Evolutionary conservation across 1,139 yeast species (phyloP).

Genomic region (Suzukiozyma palmioleophila): DNA sequence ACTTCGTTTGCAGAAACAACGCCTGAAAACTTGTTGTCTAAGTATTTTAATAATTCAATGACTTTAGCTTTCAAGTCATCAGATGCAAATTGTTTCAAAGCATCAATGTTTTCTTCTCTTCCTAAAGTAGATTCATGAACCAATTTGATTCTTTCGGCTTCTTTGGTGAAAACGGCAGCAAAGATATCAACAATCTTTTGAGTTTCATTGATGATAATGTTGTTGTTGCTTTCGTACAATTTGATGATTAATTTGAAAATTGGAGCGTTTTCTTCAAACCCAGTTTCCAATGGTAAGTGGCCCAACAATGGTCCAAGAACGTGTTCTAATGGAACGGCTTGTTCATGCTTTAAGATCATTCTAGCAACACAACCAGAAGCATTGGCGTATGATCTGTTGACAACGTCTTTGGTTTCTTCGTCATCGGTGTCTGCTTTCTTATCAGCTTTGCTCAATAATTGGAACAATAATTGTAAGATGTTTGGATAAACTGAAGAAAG

Average conservation of each 20-base stretch:
- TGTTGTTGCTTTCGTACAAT: slow-evolving; percentile 63
- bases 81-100: slow-evolving; percentile 71
- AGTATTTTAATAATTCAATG: slow-evolving; percentile 65
- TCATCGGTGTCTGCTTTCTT: slow-evolving; percentile 61
- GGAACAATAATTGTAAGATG: slow-evolving; percentile 72
- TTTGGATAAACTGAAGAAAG: slow-evolving; percentile 61
- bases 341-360: slow-evolving; percentile 71
- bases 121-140: slow-evolving; percentile 73
- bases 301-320: slow-evolving; percentile 72
- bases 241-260: slow-evolving; percentile 74
- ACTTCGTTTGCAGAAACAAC: slow-evolving; percentile 53
- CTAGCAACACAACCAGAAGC: slow-evolving; percentile 98
- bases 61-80: slow-evolving; percentile 63
- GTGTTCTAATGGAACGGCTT: slow-evolving; percentile 73
- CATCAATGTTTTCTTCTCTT: slow-evolving; percentile 75
- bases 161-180: slow-evolving; percentile 68
- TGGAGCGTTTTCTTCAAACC: slow-evolving; percentile 90
- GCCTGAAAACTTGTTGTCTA: slow-evolving; percentile 63
- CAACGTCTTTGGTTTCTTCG: slow-evolving; percentile 75
- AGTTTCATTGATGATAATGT: slow-evolving; percentile 52
- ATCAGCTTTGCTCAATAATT: slow-evolving; percentile 74
- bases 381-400: slow-evolving; percentile 84
- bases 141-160: slow-evolving; percentile 64
- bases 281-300: slow-evolving; percentile 84
- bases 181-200: slow-evolving; percentile 65